Percentiles rank a stretch among this genome's conserved stretches.
phyloP scores from a whole-genome alignment of 306 rosid genomes.

The Benincasa hispida region DNA sequence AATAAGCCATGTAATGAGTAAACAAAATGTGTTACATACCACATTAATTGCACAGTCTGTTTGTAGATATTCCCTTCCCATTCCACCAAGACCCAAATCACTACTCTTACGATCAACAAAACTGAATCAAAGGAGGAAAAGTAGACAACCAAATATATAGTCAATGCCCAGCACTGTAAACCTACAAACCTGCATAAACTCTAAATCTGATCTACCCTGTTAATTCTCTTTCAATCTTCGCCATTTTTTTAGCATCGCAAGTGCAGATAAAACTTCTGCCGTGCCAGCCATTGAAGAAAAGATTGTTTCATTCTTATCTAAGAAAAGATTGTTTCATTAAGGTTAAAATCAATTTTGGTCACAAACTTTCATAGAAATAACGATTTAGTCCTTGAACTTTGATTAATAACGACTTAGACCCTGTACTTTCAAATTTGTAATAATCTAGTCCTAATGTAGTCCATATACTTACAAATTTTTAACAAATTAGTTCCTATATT shows the following conservation, averaged over 20 bases:
- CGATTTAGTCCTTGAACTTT: too few species aligned
- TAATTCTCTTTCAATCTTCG: background rate
- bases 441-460: too few species aligned
- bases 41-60: constrained; percentile 69
- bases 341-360: too few species aligned
- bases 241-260: background rate
- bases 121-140: constrained; percentile 19
- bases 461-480: too few species aligned
- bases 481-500: too few species aligned
- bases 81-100: constrained; percentile 80
- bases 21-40: constrained; percentile 24
- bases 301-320: background rate
- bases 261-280: background rate
- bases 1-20: background rate
- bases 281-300: background rate
- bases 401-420: too few species aligned
- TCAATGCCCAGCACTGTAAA: background rate
- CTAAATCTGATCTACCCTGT: background rate
- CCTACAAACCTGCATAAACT: background rate
- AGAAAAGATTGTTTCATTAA: too few species aligned
- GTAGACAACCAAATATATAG: background rate
- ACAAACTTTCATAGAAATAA: too few species aligned
- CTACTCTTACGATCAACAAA: constrained; percentile 89
- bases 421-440: too few species aligned
- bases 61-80: constrained; percentile 65